These are phyloP conservation scores for Claviceps citrina DNA, from an alignment of 2,329 filamentous ascomycete genomes.

Conservation along the genomic window DNA sequence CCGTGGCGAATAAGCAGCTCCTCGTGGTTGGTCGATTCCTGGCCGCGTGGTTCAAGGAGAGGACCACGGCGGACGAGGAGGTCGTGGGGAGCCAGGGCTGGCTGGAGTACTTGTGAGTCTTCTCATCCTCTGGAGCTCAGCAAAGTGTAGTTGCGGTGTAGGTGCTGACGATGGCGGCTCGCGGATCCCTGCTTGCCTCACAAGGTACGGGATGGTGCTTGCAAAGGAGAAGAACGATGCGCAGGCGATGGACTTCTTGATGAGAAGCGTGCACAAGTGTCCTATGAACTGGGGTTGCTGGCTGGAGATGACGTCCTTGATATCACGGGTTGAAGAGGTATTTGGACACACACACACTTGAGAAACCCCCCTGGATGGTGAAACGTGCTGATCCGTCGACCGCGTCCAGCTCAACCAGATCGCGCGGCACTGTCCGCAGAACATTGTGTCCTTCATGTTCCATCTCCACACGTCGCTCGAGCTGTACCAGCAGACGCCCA, in stretches of 20 bases:
- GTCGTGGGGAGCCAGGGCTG: conserved; percentile 65
- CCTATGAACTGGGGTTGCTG: conserved; percentile 97
- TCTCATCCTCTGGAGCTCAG: neutral
- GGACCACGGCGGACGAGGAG: conserved; percentile 40
- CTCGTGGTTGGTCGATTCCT: conserved; percentile 59
- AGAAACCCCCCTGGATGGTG: too few species aligned
- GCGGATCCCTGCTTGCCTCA: too few species aligned
- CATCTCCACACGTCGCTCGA: conserved; percentile 82
- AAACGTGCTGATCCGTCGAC: neutral
- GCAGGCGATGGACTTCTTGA: conserved; percentile 70
- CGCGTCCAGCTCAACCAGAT: conserved; percentile 55
- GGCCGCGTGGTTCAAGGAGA: conserved; percentile 64
- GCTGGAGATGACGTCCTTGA: conserved; percentile 75
- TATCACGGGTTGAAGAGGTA: conserved; percentile 69
- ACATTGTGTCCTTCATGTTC: conserved; percentile 89
- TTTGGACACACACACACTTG: conserved; percentile 6
- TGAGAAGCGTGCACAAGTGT: conserved; percentile 74
- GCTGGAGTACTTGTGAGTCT: conserved; percentile 60
- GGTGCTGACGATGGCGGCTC: too few species aligned
- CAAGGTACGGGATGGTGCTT: conserved; percentile 74
- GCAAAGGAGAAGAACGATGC: conserved; percentile 82
- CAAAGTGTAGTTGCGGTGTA: too few species aligned
- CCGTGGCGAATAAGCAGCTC: conserved; percentile 73
- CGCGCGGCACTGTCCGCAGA: conserved; percentile 60
- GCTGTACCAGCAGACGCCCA: conserved; percentile 70